phyloP scores from a whole-genome alignment of 192 early-diverging fungal genomes.

The Cladochytrium replicatum region DNA sequence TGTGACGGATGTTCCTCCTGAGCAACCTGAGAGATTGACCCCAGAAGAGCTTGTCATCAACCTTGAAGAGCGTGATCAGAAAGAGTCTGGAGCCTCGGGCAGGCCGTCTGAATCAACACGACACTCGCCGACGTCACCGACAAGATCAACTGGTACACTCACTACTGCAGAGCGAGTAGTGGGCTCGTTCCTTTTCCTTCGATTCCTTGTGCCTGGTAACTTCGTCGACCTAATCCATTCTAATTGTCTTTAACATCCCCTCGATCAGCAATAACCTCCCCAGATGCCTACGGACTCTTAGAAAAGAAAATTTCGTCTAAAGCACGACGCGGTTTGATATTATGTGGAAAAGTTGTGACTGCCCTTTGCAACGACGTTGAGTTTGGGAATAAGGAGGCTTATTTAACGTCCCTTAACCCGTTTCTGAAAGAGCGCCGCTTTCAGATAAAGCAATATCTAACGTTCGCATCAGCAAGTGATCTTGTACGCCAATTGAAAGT shows the following conservation, averaged over 20 bases:
- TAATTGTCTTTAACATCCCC: not conserved
- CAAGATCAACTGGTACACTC: constrained; percentile 28
- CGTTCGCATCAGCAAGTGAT: constrained; percentile 3
- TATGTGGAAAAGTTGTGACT: constrained; percentile 49
- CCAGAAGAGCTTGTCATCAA: no score
- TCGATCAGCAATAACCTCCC: constrained; percentile 37
- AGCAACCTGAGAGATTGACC: no score
- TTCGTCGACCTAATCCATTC: not conserved
- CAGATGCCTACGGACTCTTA: constrained; percentile 39
- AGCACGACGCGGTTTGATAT: constrained; percentile 37
- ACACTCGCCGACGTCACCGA: constrained; percentile 23
- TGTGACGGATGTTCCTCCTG: no score
- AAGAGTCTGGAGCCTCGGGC: constrained; percentile 6
- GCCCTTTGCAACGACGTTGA: constrained; percentile 51
- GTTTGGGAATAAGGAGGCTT: constrained; percentile 49
- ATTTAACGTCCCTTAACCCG: constrained; percentile 37
- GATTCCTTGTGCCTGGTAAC: constrained; percentile 48
- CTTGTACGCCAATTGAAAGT: not conserved
- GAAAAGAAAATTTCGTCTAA: constrained; percentile 21
- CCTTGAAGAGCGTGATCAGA: no score
- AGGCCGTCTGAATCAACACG: constrained; percentile 9
- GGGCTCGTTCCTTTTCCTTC: constrained; percentile 52
- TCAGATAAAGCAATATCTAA: constrained; percentile 34
- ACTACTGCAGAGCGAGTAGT: constrained; percentile 54
- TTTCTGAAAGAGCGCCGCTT: constrained; percentile 36